Evolutionary conservation across 177 flowering plant genomes (phyloP).

Genomic region (Vitis hybrid): DNA sequence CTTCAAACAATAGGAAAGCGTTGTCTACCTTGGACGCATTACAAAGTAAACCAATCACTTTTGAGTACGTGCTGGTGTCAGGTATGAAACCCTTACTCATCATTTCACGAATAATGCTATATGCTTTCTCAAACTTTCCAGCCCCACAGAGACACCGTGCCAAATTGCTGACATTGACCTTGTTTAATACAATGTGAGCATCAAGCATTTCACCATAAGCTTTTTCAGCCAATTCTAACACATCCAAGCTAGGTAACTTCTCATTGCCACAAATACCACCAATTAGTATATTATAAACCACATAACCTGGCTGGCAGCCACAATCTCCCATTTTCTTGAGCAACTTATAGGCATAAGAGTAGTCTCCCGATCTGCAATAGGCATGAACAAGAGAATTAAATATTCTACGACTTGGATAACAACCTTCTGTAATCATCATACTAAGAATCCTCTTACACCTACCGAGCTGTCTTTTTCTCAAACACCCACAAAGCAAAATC

Average conservation of each 20-base stretch:
- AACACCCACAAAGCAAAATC: slow-evolving; percentile 63
- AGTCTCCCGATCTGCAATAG: slow-evolving; percentile 66
- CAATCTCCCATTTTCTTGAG: slow-evolving; percentile 67
- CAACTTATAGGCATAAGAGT: slow-evolving; percentile 75
- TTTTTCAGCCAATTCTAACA: slow-evolving; percentile 72
- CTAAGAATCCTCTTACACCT: slow-evolving; percentile 83
- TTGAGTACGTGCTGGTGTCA: slow-evolving; percentile 69
- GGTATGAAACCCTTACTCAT: slow-evolving; percentile 86
- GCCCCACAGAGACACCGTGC: slow-evolving; percentile 74
- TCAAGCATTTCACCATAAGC: slow-evolving; percentile 78
- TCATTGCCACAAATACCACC: slow-evolving; percentile 79
- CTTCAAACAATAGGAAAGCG: slow-evolving; percentile 72
- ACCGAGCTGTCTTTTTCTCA: slow-evolving; percentile 65
- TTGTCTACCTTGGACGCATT: slow-evolving; percentile 69
- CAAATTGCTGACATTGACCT: slow-evolving; percentile 69
- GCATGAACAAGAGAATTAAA: slow-evolving; percentile 83
- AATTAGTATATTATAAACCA: slow-evolving; percentile 78
- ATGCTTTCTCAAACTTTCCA: slow-evolving; percentile 79
- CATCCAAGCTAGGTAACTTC: slow-evolving; percentile 53
- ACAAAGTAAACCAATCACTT: slow-evolving; percentile 75
- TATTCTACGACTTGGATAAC: slow-evolving; percentile 67
- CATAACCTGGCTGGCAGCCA: slow-evolving; percentile 74
- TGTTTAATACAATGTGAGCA: slow-evolving; percentile 64
- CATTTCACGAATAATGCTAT: slow-evolving; percentile 66
- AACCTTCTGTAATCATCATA: slow-evolving; percentile 92